Evolutionary conservation across 495 filamentous ascomycete species (phyloP).

Genomic region (Penicillium riverlandense): DNA sequence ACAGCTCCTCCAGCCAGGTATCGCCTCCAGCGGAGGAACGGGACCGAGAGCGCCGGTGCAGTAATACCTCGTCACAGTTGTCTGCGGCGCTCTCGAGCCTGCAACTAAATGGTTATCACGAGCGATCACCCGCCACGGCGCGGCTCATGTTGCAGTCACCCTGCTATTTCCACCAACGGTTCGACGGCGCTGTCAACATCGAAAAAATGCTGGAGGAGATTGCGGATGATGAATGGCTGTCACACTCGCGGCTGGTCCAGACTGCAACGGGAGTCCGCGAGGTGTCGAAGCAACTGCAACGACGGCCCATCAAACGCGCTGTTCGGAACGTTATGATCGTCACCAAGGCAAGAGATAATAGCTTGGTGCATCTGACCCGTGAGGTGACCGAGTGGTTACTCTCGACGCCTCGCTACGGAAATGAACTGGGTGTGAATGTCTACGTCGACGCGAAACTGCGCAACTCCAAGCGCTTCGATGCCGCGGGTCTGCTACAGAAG

Average conservation of each 20-base stretch:
- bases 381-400: constrained; percentile 83
- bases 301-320: constrained; percentile 77
- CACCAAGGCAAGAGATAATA: constrained; percentile 91
- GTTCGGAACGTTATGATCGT: constrained; percentile 92
- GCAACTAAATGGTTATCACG: constrained; percentile 34
- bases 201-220: constrained; percentile 95
- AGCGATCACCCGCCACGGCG: constrained; percentile 52
- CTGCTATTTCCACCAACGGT: constrained; percentile 94
- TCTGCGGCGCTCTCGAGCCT: constrained; percentile 59
- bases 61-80: constrained; percentile 51
- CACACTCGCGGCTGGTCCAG: constrained; percentile 86
- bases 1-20: constrained; percentile 14
- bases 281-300: constrained; percentile 87
- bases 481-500: constrained; percentile 60
- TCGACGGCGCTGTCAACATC: constrained; percentile 92
- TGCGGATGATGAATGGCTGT: constrained; percentile 77
- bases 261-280: constrained; percentile 92
- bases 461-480: constrained; percentile 79
- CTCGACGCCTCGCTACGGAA: constrained; percentile 73
- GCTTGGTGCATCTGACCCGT: constrained; percentile 75
- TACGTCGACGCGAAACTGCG: constrained; percentile 91
- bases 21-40: constrained; percentile 24
- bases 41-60: constrained; percentile 38
- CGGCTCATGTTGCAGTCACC: constrained; percentile 71
- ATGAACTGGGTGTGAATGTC: constrained; percentile 74